Evolutionary conservation across 2,329 filamentous ascomycete genomes (phyloP).

Genomic region (Rhynchosporium graminicola): DNA sequence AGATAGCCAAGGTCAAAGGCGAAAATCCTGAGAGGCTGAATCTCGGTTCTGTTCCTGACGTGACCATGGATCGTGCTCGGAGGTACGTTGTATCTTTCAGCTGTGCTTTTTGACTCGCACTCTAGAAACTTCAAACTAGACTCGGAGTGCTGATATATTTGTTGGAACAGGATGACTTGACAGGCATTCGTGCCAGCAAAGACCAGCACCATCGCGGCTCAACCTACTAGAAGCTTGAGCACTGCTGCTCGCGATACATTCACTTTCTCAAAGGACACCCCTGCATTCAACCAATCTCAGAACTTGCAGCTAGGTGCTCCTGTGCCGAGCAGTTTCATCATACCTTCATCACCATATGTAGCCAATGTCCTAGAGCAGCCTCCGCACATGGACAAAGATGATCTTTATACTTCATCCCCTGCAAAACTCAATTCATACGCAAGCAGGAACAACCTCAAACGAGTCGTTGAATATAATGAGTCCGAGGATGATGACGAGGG

Average conservation of each 20-base stretch:
- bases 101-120: background rate
- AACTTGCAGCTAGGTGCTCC: background rate
- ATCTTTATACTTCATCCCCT: background rate
- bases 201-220: background rate
- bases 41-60: background rate
- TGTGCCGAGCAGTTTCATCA: background rate
- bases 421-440: background rate
- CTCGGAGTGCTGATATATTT: background rate
- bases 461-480: background rate
- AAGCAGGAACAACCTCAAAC: background rate
- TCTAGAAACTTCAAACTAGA: background rate
- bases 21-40: background rate
- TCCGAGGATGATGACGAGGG: conserved; percentile 1
- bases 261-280: background rate
- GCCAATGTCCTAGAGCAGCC: too few relatives aligned
- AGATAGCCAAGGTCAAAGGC: background rate
- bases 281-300: background rate
- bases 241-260: background rate
- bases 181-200: background rate
- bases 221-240: background rate
- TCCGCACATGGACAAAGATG: too few relatives aligned
- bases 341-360: background rate
- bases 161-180: background rate
- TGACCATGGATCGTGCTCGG: background rate
- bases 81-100: background rate